Percentiles rank a stretch among this genome's conserved stretches.
Evolutionary conservation across 352 stramenopile genomes (phyloP).

Genomic region (Hyaloperonospora brassicae): DNA sequence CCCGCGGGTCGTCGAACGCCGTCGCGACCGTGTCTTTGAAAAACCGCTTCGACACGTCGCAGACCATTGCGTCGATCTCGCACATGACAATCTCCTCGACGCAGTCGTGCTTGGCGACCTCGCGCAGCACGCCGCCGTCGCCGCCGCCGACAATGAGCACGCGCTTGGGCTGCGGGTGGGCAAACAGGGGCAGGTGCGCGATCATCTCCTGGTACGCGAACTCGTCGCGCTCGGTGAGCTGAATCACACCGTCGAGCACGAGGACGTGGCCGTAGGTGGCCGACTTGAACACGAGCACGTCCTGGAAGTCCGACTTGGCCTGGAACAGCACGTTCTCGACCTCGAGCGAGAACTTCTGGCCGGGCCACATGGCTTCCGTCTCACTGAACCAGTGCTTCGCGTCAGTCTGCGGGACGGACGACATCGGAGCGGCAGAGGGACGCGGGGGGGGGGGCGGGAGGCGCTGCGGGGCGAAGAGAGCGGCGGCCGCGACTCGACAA

Average conservation of each 20-base stretch:
- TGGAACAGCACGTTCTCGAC: slow-evolving; percentile 92
- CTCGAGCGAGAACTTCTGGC: slow-evolving; percentile 88
- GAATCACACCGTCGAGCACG: slow-evolving; percentile 98
- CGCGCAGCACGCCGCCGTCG: slow-evolving; percentile 95
- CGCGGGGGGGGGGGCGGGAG: too few relatives aligned
- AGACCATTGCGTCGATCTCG: slow-evolving; percentile 98
- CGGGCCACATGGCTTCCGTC: slow-evolving; percentile 92
- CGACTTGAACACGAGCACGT: slow-evolving; percentile 99
- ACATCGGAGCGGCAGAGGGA: slow-evolving; percentile 17
- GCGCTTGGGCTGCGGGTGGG: slow-evolving; percentile 91
- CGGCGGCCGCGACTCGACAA: neutral
- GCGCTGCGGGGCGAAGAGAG: too few relatives aligned
- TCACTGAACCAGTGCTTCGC: slow-evolving; percentile 91
- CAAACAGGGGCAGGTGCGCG: slow-evolving; percentile 95
- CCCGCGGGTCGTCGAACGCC: slow-evolving; percentile 92
- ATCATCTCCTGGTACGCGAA: slow-evolving; percentile 99
- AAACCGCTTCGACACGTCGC: slow-evolving; percentile 92
- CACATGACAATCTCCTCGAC: slow-evolving; percentile 97
- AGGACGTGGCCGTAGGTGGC: slow-evolving; percentile 95
- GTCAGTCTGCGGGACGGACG: slow-evolving; percentile 17
- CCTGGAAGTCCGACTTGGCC: slow-evolving; percentile 95
- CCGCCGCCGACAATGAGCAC: slow-evolving; percentile 97
- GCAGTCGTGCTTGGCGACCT: slow-evolving; percentile 90
- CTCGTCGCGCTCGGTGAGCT: slow-evolving; percentile 97
- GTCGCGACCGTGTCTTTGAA: slow-evolving; percentile 86